Percentiles rank a stretch among this genome's conserved stretches.
phyloP scores from a whole-genome alignment of 1,139 yeast genomes.

The Candida labiduridarum region DNA sequence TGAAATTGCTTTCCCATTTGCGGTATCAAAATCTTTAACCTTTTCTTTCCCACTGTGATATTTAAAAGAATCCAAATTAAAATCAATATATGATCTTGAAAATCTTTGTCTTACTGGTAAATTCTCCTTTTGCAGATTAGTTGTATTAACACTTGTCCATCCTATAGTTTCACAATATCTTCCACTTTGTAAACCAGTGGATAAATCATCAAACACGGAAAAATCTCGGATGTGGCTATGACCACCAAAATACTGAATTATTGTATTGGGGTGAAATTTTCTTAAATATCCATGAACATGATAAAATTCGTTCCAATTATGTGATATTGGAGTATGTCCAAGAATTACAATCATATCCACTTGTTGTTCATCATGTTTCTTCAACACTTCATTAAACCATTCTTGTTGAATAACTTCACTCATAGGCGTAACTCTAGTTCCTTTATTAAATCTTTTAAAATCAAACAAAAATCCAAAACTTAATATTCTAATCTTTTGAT shows the following conservation, averaged over 20 bases:
- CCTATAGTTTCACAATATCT: constrained; percentile 93
- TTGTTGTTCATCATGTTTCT: constrained; percentile 51
- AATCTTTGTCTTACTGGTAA: constrained; percentile 27
- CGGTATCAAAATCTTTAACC: constrained; percentile 42
- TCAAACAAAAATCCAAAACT: constrained; percentile 83
- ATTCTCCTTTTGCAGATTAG: constrained; percentile 6
- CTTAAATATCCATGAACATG: constrained; percentile 58
- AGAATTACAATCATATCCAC: constrained; percentile 70
- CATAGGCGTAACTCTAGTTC: constrained; percentile 68
- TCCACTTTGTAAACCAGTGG: constrained; percentile 87
- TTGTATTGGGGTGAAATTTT: constrained; percentile 54
- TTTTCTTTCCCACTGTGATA: constrained; percentile 50
- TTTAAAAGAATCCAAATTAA: constrained; percentile 68
- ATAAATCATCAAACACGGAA: constrained; percentile 60
- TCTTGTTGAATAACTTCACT: constrained; percentile 52
- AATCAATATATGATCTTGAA: constrained; percentile 76
- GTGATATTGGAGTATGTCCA: constrained; percentile 81
- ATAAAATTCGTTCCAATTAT: constrained; percentile 57
- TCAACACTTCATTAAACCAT: constrained; percentile 66
- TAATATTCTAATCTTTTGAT: constrained; percentile 54
- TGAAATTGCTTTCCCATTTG: constrained; percentile 53
- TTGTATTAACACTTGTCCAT: constrained; percentile 63
- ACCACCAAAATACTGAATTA: constrained; percentile 90
- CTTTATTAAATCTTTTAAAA: constrained; percentile 61
- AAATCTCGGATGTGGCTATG: constrained; percentile 93